phyloP scores from a whole-genome alignment of 2,329 filamentous ascomycete genomes.

The Fusarium longipes region DNA sequence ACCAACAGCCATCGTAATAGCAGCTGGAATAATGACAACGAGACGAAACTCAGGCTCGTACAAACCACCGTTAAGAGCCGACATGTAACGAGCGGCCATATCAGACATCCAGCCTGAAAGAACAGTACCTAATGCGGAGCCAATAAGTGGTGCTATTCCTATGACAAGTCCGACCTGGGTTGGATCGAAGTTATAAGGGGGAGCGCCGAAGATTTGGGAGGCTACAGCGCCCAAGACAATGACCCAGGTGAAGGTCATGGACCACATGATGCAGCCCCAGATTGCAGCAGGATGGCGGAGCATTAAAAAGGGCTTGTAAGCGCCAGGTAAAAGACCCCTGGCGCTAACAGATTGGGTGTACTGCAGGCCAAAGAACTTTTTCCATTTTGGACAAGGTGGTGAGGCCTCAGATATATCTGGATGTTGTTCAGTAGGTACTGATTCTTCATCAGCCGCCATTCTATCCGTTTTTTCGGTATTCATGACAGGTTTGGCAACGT shows the following conservation, averaged over 20 bases:
- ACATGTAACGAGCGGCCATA: slow-evolving; percentile 1
- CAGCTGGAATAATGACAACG: not conserved
- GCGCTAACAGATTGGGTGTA: not conserved
- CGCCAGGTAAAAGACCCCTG: not conserved
- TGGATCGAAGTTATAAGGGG: not conserved
- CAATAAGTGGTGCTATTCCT: not conserved
- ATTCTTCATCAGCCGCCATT: not conserved
- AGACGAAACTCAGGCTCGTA: slow-evolving; percentile 8
- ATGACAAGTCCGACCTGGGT: slow-evolving; percentile 1
- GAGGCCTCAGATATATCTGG: no score
- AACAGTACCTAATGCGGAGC: not conserved
- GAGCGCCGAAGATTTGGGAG: slow-evolving; percentile 1
- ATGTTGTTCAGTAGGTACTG: not conserved
- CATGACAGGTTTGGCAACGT: not conserved
- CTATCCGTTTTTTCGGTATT: not conserved
- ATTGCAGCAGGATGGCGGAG: not conserved
- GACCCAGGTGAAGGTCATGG: slow-evolving; percentile 16
- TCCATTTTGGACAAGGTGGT: no score
- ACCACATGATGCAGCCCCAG: slow-evolving; percentile 2
- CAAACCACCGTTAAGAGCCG: not conserved
- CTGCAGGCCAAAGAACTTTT: not conserved
- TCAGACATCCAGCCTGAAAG: slow-evolving; percentile 3
- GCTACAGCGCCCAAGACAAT: not conserved
- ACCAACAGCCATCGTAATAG: not conserved
- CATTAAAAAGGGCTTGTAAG: not conserved